These are phyloP conservation scores for Salix viminalis DNA, from an alignment of 345 rosid species.

Conservation along the genomic window DNA sequence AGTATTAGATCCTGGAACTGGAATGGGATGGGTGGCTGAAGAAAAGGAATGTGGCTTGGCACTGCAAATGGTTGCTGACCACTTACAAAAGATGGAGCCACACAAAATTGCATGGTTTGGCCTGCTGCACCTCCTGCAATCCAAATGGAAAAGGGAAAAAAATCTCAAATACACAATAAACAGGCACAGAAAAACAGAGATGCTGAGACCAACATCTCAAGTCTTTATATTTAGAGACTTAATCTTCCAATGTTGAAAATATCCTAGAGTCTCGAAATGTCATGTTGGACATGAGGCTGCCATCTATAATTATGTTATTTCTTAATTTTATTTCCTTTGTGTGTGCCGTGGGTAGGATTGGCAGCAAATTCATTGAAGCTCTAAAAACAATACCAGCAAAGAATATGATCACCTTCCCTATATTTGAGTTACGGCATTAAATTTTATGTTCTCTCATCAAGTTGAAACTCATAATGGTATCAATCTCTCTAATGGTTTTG, in stretches of 20 bases:
- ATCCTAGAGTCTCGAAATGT: no score
- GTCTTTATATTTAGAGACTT: no score
- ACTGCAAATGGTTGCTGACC: conserved; percentile 41
- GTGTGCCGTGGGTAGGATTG: not conserved
- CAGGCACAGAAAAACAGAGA: not conserved
- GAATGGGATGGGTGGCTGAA: conserved; percentile 44
- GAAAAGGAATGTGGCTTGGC: conserved; percentile 35
- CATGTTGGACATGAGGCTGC: not conserved
- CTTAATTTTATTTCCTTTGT: not conserved
- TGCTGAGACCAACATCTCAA: not conserved
- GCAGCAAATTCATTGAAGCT: not conserved
- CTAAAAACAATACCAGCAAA: not conserved
- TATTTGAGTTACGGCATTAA: not conserved
- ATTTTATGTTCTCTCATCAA: not conserved
- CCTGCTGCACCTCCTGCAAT: conserved; percentile 36
- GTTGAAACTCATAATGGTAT: not conserved
- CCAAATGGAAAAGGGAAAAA: not conserved
- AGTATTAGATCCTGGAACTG: conserved; percentile 39
- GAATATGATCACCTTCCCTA: not conserved
- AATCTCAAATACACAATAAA: not conserved
- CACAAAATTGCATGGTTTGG: conserved; percentile 38
- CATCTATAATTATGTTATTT: not conserved
- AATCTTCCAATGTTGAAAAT: no score
- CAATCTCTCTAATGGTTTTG: not conserved
- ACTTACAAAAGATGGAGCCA: conserved; percentile 38